Evolutionary conservation across 106 monocot species (phyloP), one percentile per base, ranked within the genome.

Genomic region (Vanilla planifolia): DNA sequence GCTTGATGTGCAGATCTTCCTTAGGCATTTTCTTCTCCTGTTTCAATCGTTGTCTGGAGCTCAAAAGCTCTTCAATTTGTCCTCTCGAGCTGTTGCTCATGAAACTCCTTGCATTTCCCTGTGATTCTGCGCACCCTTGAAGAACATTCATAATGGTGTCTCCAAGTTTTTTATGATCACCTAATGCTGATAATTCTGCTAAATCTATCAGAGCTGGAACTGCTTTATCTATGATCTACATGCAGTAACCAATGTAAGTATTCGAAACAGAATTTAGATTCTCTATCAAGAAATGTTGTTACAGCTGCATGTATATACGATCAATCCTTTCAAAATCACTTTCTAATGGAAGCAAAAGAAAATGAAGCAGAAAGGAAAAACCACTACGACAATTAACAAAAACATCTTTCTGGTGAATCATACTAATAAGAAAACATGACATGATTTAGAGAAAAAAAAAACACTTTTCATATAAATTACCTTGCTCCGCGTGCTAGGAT

Each of bases 1-100:
- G 84, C 65, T 92, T 87, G 39, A 87, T 84, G 30, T 78, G 83
- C n/a, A 92, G 75, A 48, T 92, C 92, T 63, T 92, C 92, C 72
- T 91, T 96, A 4, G 78, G 77, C 80, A 88, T 78, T 25, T 53
- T 78, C 70, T 91, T 96, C 67, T 92, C 92, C 60, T 52, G 68
- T 62, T 80, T 83, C 33, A 75, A 48, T 40, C 72, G 72, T 64
- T 92, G 77, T 43, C 67, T 83, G 50, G 78, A 92, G 37, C 33
- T 78, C 59, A 78, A 20, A 41, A 92, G 68, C 28, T 84, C 81
- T 61, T 81, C 65, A 23, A 87, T 75, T 26, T 65, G 69, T 69
- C 78, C 80, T 63, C 80, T 80, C 6, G 63, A 77, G 3, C 25
- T 75, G 55, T 39, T 71, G 48, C 51, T 73, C 27, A 67, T 59